Evolutionary conservation across 129 eudicot species (phyloP).

Genomic region (Kitagawia praeruptora): DNA sequence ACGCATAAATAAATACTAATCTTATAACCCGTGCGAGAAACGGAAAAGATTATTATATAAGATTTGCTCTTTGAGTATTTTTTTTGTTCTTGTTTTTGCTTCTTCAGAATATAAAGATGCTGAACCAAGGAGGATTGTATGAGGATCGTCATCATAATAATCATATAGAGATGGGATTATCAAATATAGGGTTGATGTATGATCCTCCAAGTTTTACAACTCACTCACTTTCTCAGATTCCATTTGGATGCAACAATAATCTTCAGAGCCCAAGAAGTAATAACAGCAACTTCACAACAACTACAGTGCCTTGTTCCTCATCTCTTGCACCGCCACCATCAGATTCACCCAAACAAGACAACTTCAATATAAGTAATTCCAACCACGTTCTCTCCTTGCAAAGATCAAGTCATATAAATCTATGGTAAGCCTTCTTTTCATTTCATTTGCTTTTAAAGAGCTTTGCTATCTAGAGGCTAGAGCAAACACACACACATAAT

Average conservation of each 20-base stretch:
- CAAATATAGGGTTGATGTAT: slow-evolving; percentile 26
- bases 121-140: slow-evolving; percentile 58
- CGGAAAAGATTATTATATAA: too few relatives aligned
- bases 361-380: slow-evolving; percentile 21
- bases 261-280: slow-evolving; percentile 33
- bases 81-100: not conserved
- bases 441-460: not conserved
- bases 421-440: slow-evolving; percentile 33
- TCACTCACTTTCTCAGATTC: slow-evolving; percentile 17
- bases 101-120: slow-evolving; percentile 16
- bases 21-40: not conserved
- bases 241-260: slow-evolving; percentile 23
- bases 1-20: too few relatives aligned
- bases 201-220: slow-evolving; percentile 23
- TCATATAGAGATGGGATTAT: slow-evolving; percentile 21
- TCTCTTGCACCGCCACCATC: slow-evolving; percentile 10
- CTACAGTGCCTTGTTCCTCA: slow-evolving; percentile 9
- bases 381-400: slow-evolving; percentile 43
- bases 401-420: slow-evolving; percentile 34
- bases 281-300: slow-evolving; percentile 12
- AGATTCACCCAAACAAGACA: slow-evolving; percentile 25
- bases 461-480: too few relatives aligned
- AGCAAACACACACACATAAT: not conserved
- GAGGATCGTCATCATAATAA: slow-evolving; percentile 25
- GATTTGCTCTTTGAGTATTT: not conserved